phyloP scores from a whole-genome alignment of 2,329 filamentous ascomycete genomes.

The Juglanconis juglandina region DNA sequence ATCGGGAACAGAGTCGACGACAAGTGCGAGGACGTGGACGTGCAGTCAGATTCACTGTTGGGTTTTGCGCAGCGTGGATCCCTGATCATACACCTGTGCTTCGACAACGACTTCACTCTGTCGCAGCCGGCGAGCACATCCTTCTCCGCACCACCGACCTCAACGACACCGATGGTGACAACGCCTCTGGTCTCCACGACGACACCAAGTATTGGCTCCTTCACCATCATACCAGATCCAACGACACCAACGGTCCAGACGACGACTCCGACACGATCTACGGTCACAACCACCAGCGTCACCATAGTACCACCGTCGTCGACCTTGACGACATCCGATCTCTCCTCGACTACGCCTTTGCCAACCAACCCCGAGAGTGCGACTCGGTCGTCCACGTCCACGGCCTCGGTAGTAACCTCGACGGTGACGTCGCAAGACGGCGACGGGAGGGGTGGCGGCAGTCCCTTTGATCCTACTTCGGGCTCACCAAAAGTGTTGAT shows the following conservation, averaged over 20 bases:
- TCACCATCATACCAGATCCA: conserved; percentile 5
- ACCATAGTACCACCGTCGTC: conserved; percentile 4
- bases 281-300: background rate
- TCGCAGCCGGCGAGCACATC: conserved; percentile 8
- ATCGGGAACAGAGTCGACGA: conserved; percentile 69
- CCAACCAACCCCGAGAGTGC: background rate
- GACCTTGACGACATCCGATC: background rate
- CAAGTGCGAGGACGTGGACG: conserved; percentile 71
- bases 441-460: conserved; percentile 15
- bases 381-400: background rate
- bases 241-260: background rate
- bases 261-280: conserved; percentile 1
- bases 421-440: background rate
- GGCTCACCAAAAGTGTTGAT: background rate
- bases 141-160: background rate
- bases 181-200: conserved; percentile 1
- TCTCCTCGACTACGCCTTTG: background rate
- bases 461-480: conserved; percentile 18
- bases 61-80: conserved; percentile 20
- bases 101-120: conserved; percentile 9
- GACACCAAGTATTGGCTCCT: conserved; percentile 3
- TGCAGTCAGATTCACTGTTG: conserved; percentile 36
- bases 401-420: background rate
- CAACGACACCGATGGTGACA: background rate
- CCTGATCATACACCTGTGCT: conserved; percentile 4